Conservation (phyloP, 306 rosid genomes). For the Begonia masoniana region DNA sequence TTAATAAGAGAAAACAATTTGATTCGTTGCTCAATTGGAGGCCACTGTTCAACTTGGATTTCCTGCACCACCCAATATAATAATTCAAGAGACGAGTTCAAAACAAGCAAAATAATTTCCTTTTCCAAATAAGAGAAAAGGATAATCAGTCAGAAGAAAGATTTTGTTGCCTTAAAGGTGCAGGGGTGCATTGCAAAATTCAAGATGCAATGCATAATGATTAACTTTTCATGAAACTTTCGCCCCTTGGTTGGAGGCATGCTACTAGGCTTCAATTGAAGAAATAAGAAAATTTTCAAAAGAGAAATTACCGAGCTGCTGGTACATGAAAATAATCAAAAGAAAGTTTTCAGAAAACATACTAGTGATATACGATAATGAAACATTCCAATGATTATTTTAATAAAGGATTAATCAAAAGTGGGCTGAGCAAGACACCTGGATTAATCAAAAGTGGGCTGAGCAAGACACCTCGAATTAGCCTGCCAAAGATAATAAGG, state of each 20-base stretch:
- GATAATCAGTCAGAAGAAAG: neutral
- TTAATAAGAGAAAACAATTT: constrained; percentile 14
- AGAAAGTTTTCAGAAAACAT: constrained; percentile 21
- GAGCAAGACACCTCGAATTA: constrained; percentile 27
- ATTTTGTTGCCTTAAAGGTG: neutral
- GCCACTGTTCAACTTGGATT: constrained; percentile 3
- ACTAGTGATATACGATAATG: constrained; percentile 27
- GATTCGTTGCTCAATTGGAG: constrained; percentile 16
- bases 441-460: constrained; percentile 30
- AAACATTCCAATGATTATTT: constrained; percentile 32
- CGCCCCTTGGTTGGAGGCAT: constrained; percentile 25
- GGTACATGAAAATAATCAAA: constrained; percentile 4
- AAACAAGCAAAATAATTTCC: too few species aligned
- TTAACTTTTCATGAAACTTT: constrained; percentile 29
- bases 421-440: too few species aligned
- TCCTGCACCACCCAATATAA: constrained; percentile 4
- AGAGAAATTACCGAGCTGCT: too few species aligned
- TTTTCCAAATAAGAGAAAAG: too few species aligned
- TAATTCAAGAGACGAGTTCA: too few species aligned
- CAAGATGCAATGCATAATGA: constrained; percentile 14
- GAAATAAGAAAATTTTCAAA: constrained; percentile 3
- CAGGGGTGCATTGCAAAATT: constrained; percentile 10
- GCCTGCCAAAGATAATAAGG: constrained; percentile 35
- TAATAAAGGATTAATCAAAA: too few species aligned
- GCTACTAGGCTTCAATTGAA: constrained; percentile 31